Evolutionary conservation across 768 basidiomycete genomes (phyloP).

Genomic region (Lactifluus pinguis): DNA sequence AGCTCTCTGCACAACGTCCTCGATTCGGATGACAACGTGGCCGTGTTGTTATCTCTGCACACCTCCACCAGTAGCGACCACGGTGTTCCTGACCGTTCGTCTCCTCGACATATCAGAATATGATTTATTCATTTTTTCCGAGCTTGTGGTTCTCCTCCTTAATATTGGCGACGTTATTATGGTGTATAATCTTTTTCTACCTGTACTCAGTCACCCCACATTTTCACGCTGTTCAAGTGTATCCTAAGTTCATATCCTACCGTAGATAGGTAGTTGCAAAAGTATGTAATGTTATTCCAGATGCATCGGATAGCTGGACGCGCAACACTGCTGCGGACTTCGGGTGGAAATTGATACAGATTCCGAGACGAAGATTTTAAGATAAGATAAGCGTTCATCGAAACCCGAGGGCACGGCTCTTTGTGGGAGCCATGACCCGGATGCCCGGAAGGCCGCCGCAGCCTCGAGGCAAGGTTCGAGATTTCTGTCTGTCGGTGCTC

Average conservation of each 20-base stretch:
- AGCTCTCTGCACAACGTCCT: conserved; percentile 63
- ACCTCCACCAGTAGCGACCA: conserved; percentile 19
- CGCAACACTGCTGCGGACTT: background rate
- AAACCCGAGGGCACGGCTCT: background rate
- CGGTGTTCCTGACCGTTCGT: conserved; percentile 28
- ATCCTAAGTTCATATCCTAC: background rate
- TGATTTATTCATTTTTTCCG: background rate
- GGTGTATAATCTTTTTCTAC: conserved; percentile 5
- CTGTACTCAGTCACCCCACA: conserved; percentile 13
- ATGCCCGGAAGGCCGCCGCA: too few species aligned
- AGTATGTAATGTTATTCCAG: background rate
- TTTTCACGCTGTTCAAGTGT: conserved; percentile 7
- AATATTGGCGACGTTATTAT: background rate
- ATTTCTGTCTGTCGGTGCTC: background rate
- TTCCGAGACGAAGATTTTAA: background rate
- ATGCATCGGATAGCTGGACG: background rate
- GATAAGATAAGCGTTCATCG: background rate
- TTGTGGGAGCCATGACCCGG: too few species aligned
- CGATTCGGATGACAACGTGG: conserved; percentile 57
- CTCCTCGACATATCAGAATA: conserved; percentile 35
- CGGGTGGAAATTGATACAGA: background rate
- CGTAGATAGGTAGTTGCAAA: conserved; percentile 2
- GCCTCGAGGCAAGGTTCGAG: background rate
- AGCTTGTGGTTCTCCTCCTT: background rate
- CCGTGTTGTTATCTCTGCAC: conserved; percentile 60